Percentiles rank a stretch among this genome's conserved stretches.
Evolutionary conservation across 2,329 filamentous ascomycete genomes (phyloP).

Genomic region (Cercospora zeae-maydis): DNA sequence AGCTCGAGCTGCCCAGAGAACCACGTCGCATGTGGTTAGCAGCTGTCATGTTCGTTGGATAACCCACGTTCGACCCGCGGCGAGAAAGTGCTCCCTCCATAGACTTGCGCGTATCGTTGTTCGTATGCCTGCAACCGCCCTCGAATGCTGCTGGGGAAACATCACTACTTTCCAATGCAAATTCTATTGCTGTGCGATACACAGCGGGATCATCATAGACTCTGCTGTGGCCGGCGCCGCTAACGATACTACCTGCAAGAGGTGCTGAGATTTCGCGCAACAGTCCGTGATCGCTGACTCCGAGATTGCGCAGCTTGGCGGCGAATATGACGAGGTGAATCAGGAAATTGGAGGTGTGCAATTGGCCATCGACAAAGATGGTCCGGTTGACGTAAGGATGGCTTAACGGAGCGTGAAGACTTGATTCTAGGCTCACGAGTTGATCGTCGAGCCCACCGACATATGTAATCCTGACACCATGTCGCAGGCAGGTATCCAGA

Average conservation of each 20-base stretch:
- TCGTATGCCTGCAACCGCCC: constrained; percentile 8
- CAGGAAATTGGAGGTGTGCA: constrained; percentile 91
- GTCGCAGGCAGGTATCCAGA: constrained; percentile 68
- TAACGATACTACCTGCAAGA: constrained; percentile 84
- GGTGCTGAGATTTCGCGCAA: constrained; percentile 85
- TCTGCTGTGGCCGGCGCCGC: constrained; percentile 87
- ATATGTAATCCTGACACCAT: constrained; percentile 80
- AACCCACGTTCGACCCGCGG: constrained; percentile 28
- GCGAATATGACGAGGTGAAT: constrained; percentile 89
- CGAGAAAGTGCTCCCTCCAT: constrained; percentile 24
- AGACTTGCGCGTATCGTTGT: constrained; percentile 22
- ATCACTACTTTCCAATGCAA: constrained; percentile 48
- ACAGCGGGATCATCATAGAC: constrained; percentile 87
- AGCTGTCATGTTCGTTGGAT: constrained; percentile 29
- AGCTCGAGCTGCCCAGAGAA: constrained; percentile 22
- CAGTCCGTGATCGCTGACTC: constrained; percentile 87
- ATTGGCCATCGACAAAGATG: constrained; percentile 90
- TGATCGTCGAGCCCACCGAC: constrained; percentile 96
- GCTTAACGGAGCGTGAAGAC: constrained; percentile 76
- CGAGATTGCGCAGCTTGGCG: constrained; percentile 88
- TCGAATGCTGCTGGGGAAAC: constrained; percentile 17
- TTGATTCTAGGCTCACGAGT: constrained; percentile 88
- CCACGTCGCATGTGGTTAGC: constrained; percentile 37
- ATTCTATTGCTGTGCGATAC: constrained; percentile 60
- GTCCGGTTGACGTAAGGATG: constrained; percentile 93